phyloP scores from a whole-genome alignment of 179 eudicot species.

The Amaranthus tricolor region DNA sequence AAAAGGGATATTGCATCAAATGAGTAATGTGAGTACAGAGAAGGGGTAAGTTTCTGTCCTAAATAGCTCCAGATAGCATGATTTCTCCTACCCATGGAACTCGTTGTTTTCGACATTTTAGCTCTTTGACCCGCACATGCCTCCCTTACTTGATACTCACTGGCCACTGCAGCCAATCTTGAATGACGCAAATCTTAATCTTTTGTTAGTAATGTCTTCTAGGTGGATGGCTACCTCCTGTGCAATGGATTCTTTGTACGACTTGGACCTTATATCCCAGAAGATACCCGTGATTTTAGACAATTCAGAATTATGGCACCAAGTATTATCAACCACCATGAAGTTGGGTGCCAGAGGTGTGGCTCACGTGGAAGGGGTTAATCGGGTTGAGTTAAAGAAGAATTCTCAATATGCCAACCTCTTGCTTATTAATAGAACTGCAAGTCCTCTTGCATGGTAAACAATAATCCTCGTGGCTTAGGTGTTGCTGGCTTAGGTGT shows the following conservation, averaged over 20 bases:
- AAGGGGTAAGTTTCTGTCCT: slow-evolving; percentile 48
- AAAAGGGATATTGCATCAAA: slow-evolving; percentile 66
- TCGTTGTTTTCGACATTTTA: background rate
- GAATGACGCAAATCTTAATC: slow-evolving; percentile 21
- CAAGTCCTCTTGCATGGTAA: slow-evolving; percentile 89
- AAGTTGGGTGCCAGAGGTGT: slow-evolving; percentile 76
- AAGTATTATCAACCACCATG: slow-evolving; percentile 75
- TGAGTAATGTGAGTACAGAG: slow-evolving; percentile 47
- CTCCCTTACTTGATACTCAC: slow-evolving; percentile 15
- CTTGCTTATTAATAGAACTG: slow-evolving; percentile 82
- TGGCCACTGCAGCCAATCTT: slow-evolving; percentile 19
- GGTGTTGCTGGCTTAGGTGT: slow-evolving; percentile 1
- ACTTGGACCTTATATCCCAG: slow-evolving; percentile 72
- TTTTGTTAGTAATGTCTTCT: slow-evolving; percentile 31
- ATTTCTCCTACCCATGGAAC: background rate
- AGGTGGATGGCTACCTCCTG: slow-evolving; percentile 88
- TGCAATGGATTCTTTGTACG: slow-evolving; percentile 89
- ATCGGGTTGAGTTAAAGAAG: slow-evolving; percentile 55
- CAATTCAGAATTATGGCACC: slow-evolving; percentile 75
- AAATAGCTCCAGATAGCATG: background rate
- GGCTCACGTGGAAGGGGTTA: slow-evolving; percentile 69
- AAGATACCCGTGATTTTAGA: slow-evolving; percentile 83
- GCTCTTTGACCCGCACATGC: slow-evolving; percentile 12
- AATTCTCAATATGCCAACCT: slow-evolving; percentile 54
- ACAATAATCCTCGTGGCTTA: slow-evolving; percentile 10